Evolutionary conservation across 2,329 filamentous ascomycete species (phyloP).

Genomic region (Pyrenophora seminiperda): DNA sequence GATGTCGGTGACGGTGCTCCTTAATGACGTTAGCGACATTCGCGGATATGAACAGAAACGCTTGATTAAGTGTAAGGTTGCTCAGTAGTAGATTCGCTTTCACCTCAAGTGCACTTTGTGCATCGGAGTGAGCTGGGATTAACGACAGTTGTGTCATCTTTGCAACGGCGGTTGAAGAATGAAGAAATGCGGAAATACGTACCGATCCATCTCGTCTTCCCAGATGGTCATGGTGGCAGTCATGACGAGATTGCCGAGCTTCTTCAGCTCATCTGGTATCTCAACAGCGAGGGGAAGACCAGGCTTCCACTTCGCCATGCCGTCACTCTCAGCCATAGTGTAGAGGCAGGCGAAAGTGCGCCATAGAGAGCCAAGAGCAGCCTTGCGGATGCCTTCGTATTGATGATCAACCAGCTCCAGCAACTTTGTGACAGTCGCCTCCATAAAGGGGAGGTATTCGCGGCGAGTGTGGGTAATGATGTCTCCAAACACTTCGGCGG

Average conservation of each 20-base stretch:
- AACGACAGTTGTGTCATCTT: constrained; percentile 86
- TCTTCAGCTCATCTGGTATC: constrained; percentile 77
- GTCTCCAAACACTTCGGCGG: constrained; percentile 91
- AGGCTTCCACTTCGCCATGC: constrained; percentile 82
- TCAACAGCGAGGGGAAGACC: constrained; percentile 82
- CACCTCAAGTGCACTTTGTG: constrained; percentile 82
- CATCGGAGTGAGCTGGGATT: constrained; percentile 99
- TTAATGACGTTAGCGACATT: constrained; percentile 49
- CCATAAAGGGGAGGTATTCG: constrained; percentile 81
- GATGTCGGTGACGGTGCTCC: constrained; percentile 88
- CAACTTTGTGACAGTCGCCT: constrained; percentile 83
- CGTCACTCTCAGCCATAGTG: constrained; percentile 79
- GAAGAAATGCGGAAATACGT: constrained; percentile 55
- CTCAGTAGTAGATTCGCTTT: constrained; percentile 72
- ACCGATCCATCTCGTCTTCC: constrained; percentile 92
- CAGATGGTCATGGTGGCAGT: constrained; percentile 83
- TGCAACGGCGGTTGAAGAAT: constrained; percentile 22
- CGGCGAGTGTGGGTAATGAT: constrained; percentile 85
- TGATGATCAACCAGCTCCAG: constrained; percentile 82
- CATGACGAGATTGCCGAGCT: constrained; percentile 84
- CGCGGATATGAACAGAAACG: constrained; percentile 9
- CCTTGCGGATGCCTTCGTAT: constrained; percentile 93
- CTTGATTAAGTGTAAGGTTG: constrained; percentile 51
- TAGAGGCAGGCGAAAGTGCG: constrained; percentile 91
- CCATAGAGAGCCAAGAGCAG: constrained; percentile 88